Evolutionary conservation across 495 filamentous ascomycete species (phyloP).

Genomic region (Cudoniella acicularis): DNA sequence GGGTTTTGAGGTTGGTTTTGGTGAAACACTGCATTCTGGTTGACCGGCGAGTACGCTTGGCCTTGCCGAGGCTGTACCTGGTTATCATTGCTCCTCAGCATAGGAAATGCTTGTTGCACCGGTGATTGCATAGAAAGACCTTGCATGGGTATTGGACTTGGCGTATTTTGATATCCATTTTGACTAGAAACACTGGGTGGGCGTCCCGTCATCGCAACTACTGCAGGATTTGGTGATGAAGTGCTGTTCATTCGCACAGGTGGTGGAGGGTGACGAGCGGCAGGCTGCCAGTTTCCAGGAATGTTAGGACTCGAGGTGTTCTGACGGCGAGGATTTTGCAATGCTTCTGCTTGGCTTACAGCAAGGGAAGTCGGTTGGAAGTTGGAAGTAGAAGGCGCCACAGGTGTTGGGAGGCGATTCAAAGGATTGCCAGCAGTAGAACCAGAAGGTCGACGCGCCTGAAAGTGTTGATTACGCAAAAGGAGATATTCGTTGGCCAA

Average conservation of each 20-base stretch:
- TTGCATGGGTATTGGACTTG: background rate
- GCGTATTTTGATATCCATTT: background rate
- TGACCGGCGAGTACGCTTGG: background rate
- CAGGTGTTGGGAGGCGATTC: conserved; percentile 1
- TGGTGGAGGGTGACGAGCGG: conserved; percentile 6
- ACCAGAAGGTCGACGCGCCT: background rate
- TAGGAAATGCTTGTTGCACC: background rate
- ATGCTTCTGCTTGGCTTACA: background rate
- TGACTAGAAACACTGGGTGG: background rate
- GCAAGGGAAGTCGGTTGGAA: background rate
- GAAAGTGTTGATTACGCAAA: conserved; percentile 3
- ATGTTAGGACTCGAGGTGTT: conserved; percentile 11
- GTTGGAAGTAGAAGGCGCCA: conserved; percentile 6
- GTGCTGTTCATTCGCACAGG: background rate
- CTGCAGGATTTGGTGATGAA: conserved; percentile 6
- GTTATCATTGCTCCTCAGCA: conserved; percentile 5
- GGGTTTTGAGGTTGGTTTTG: background rate
- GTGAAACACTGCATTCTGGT: background rate
- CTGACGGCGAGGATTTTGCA: background rate
- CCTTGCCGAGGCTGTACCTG: background rate
- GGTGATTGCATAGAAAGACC: background rate
- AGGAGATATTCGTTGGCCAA: conserved; percentile 14
- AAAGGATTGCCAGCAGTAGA: background rate
- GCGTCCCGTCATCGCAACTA: background rate
- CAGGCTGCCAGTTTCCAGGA: conserved; percentile 9